Percentiles rank a stretch among this genome's conserved stretches.
phyloP scores from a whole-genome alignment of 2,329 filamentous ascomycete species.

The Mycosphaerelloides madeirae region DNA sequence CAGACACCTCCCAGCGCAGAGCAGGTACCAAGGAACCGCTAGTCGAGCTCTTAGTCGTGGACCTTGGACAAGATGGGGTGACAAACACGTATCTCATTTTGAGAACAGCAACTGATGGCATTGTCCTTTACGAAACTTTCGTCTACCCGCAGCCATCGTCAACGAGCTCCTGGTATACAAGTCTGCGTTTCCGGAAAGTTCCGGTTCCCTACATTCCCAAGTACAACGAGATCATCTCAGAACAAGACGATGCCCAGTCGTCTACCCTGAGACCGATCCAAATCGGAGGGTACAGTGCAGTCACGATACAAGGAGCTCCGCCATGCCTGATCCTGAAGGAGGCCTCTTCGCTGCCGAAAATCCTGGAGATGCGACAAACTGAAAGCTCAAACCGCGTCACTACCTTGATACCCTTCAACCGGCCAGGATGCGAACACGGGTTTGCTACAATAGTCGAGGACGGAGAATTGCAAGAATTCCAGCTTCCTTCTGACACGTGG shows the following conservation, averaged over 20 bases:
- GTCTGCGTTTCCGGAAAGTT: slow-evolving; percentile 71
- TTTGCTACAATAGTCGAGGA: slow-evolving; percentile 59
- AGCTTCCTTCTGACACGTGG: slow-evolving; percentile 62
- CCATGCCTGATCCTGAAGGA: slow-evolving; percentile 81
- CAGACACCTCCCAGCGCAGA: slow-evolving; percentile 65
- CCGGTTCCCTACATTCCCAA: slow-evolving; percentile 63
- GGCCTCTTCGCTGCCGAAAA: slow-evolving; percentile 67
- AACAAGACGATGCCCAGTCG: slow-evolving; percentile 43
- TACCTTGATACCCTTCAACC: slow-evolving; percentile 69
- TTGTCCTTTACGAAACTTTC: slow-evolving; percentile 83
- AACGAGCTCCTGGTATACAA: slow-evolving; percentile 43
- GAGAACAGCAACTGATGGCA: slow-evolving; percentile 72
- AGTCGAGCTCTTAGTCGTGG: slow-evolving; percentile 74
- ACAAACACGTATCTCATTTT: slow-evolving; percentile 75
- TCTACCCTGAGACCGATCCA: slow-evolving; percentile 56
- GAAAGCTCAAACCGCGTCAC: slow-evolving; percentile 3
- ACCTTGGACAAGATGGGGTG: slow-evolving; percentile 70
- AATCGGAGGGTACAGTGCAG: slow-evolving; percentile 71
- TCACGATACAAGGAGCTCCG: slow-evolving; percentile 76
- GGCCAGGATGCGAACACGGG: slow-evolving; percentile 69
- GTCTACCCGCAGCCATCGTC: slow-evolving; percentile 36
- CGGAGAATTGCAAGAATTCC: slow-evolving; percentile 68
- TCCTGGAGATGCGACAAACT: slow-evolving; percentile 36
- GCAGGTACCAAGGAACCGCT: slow-evolving; percentile 68
- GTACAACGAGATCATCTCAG: slow-evolving; percentile 45